Evolutionary conservation across 371 early-diverging fungal genomes (phyloP).

Genomic region (Scutellospora calospora): DNA sequence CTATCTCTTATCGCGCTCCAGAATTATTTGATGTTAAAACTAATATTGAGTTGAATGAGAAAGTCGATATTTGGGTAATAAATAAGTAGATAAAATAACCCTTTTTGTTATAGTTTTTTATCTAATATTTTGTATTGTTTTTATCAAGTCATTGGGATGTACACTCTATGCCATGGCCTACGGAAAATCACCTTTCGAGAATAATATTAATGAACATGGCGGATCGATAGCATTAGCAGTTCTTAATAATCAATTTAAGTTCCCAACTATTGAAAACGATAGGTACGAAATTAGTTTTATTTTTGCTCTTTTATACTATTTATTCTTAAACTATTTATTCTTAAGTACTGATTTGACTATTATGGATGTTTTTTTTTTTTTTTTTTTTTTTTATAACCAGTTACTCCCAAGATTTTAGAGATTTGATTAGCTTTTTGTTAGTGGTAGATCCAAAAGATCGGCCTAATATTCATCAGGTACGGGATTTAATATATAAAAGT

Average conservation of each 20-base stretch:
- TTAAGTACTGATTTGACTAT: constrained; percentile 26
- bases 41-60: constrained; percentile 66
- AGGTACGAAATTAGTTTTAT: constrained; percentile 5
- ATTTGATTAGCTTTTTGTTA: constrained; percentile 74
- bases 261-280: constrained; percentile 59
- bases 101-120: too few relatives aligned
- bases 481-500: neutral
- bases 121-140: neutral
- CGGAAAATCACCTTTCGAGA: constrained; percentile 79
- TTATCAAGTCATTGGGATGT: constrained; percentile 73
- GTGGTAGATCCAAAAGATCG: constrained; percentile 69
- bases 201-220: constrained; percentile 71
- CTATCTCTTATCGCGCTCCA: constrained; percentile 84
- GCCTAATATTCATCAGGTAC: constrained; percentile 70
- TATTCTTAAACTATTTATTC: neutral
- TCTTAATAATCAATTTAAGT: constrained; percentile 68
- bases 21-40: constrained; percentile 84
- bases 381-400: too few relatives aligned
- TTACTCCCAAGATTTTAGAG: constrained; percentile 68
- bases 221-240: constrained; percentile 81
- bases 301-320: too few relatives aligned
- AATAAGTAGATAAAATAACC: too few relatives aligned
- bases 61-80: constrained; percentile 79
- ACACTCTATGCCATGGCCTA: constrained; percentile 79
- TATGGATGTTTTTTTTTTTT: neutral